Evolutionary conservation across 2,329 filamentous ascomycete genomes (phyloP).

Genomic region (Fusarium devonianum): DNA sequence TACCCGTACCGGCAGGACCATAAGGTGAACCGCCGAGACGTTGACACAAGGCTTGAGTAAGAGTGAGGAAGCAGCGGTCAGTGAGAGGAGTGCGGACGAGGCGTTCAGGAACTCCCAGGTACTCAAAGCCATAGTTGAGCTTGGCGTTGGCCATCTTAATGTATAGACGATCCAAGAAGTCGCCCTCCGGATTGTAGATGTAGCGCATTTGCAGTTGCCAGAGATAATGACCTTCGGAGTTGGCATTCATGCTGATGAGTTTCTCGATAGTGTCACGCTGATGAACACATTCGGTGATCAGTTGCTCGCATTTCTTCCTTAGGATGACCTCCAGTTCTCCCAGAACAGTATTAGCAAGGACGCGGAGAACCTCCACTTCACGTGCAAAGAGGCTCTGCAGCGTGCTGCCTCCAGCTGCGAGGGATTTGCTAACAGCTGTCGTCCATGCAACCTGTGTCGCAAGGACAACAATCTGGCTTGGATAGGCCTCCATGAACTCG

Average conservation of each 20-base stretch:
- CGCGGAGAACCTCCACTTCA: constrained; percentile 82
- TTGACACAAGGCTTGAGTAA: constrained; percentile 95
- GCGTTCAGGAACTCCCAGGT: constrained; percentile 93
- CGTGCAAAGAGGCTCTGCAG: constrained; percentile 78
- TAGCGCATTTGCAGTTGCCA: constrained; percentile 99
- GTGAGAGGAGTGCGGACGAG: constrained; percentile 96
- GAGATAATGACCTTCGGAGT: constrained; percentile 79
- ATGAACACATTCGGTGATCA: constrained; percentile 98
- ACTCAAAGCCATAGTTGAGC: constrained; percentile 97
- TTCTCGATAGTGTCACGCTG: constrained; percentile 94
- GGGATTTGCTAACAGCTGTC: constrained; percentile 78
- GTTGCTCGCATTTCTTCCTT: constrained; percentile 96
- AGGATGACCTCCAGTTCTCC: constrained; percentile 86
- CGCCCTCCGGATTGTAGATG: constrained; percentile 82
- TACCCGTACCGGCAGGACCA: constrained; percentile 95
- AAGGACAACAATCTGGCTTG: constrained; percentile 93
- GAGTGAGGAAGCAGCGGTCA: constrained; percentile 96
- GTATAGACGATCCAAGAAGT: constrained; percentile 80
- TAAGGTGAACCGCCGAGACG: constrained; percentile 96
- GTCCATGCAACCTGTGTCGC: constrained; percentile 96
- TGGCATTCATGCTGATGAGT: constrained; percentile 77
- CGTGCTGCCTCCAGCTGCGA: constrained; percentile 73
- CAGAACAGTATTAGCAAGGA: constrained; percentile 88
- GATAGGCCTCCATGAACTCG: constrained; percentile 83
- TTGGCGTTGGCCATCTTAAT: constrained; percentile 98